phyloP scores from a whole-genome alignment of 768 basidiomycete genomes.

The Gymnopilus dilepis region DNA sequence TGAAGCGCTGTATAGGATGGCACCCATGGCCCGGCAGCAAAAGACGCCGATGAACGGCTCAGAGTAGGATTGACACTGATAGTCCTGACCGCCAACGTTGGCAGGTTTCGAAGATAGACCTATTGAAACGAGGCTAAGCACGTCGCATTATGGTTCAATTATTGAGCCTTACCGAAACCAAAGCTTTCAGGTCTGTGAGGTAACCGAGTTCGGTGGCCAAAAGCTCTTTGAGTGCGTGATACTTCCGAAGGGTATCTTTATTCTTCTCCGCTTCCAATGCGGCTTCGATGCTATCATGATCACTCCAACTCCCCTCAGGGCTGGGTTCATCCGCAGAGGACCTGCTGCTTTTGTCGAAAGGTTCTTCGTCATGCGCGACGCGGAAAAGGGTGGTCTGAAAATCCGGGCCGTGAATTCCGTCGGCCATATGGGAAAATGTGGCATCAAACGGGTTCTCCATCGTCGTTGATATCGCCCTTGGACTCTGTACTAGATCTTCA shows the following conservation, averaged over 20 bases:
- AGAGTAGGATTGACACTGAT: conserved; percentile 42
- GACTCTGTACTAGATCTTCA: conserved; percentile 23
- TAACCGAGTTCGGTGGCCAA: conserved; percentile 87
- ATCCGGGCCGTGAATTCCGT: conserved; percentile 20
- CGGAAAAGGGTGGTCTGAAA: conserved; percentile 27
- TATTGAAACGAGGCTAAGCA: conserved; percentile 31
- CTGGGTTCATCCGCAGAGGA: conserved; percentile 20
- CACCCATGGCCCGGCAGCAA: conserved; percentile 50
- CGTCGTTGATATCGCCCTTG: conserved; percentile 12
- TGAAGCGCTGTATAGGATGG: conserved; percentile 47
- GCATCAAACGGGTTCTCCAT: conserved; percentile 22
- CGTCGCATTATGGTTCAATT: no score
- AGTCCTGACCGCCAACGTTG: conserved; percentile 50
- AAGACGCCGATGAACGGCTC: conserved; percentile 46
- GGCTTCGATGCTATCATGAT: conserved; percentile 34
- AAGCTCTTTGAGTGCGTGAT: conserved; percentile 84
- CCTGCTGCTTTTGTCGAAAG: conserved; percentile 15
- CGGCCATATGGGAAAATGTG: conserved; percentile 21
- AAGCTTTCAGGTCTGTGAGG: conserved; percentile 72
- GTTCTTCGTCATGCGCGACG: conserved; percentile 10
- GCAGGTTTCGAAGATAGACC: conserved; percentile 70
- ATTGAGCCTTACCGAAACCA: conserved; percentile 72
- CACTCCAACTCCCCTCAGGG: conserved; percentile 32
- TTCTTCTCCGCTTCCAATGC: conserved; percentile 35
- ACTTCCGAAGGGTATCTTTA: conserved; percentile 57